Percentiles rank a stretch among this genome's conserved stretches.
These are phyloP conservation scores for Rhodotorula sp. DNA, from an alignment of 1,284 basidiomycete genomes.

Conservation along the genomic window DNA sequence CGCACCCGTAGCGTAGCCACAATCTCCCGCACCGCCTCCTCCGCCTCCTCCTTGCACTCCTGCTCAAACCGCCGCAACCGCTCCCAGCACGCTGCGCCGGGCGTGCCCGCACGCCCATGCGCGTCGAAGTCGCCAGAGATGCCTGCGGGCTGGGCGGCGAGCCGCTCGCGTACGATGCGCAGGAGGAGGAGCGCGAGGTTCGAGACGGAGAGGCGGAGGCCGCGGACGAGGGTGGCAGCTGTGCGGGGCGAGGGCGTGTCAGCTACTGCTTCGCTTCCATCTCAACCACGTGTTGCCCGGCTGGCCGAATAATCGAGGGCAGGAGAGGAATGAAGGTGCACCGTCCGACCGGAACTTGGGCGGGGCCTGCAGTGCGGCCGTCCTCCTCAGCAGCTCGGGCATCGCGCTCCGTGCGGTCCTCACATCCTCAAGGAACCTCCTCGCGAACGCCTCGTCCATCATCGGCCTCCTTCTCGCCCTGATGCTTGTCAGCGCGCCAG, in stretches of 20 bases:
- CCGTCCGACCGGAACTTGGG: neutral
- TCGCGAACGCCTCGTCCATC: neutral
- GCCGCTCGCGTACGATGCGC: neutral
- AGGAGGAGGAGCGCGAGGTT: neutral
- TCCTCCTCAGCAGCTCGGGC: neutral
- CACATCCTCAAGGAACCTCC: neutral
- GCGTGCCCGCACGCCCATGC: neutral
- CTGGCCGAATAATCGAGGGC: too few species aligned
- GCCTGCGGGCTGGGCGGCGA: neutral
- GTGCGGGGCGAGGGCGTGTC: neutral
- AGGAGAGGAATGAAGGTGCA: neutral
- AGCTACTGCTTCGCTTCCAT: too few species aligned
- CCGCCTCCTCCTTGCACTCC: neutral
- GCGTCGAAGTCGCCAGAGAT: neutral
- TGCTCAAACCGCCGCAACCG: neutral
- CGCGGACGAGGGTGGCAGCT: slow-evolving; percentile 4
- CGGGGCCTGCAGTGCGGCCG: neutral
- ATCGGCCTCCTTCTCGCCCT: neutral
- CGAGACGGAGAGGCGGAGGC: neutral
- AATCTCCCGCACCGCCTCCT: neutral
- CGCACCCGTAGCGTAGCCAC: neutral
- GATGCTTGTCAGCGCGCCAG: neutral
- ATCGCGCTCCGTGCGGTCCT: neutral
- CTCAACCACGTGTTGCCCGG: too few species aligned
- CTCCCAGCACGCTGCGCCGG: neutral